Percentiles rank a stretch among this genome's conserved stretches.
These are phyloP conservation scores for Neotropicomus parvogracilis DNA, from an alignment of 1,284 basidiomycete species.

Conservation along the genomic window DNA sequence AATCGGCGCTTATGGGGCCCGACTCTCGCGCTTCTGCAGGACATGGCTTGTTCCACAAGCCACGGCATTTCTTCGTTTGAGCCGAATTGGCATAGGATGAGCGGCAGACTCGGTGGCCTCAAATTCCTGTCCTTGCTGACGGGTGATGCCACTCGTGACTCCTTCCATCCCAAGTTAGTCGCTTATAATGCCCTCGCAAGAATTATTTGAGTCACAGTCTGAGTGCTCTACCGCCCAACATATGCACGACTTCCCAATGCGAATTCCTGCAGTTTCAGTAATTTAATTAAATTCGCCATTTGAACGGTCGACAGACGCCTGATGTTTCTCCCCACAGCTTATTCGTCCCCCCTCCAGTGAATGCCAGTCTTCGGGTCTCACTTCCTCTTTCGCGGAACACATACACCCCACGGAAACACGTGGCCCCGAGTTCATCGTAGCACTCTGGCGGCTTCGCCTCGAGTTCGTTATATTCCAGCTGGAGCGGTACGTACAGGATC, in stretches of 20 bases:
- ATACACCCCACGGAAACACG: background rate
- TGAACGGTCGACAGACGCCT: background rate
- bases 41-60: conserved; percentile 6
- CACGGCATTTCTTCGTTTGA: background rate
- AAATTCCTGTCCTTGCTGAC: background rate
- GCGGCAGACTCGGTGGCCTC: conserved; percentile 1
- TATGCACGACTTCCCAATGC: background rate
- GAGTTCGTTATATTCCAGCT: conserved; percentile 20
- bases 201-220: background rate
- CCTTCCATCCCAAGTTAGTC: background rate
- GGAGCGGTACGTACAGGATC: conserved; percentile 26
- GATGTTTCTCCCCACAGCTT: background rate
- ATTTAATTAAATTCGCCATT: background rate
- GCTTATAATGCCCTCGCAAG: conserved; percentile 4
- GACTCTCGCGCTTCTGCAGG: conserved; percentile 1
- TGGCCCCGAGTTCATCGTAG: conserved; percentile 14
- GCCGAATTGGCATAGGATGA: conserved; percentile 2
- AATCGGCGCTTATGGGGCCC: background rate
- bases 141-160: no score
- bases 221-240: background rate
- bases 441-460: conserved; percentile 20
- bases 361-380: background rate
- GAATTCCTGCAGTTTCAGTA: background rate
- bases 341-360: background rate
- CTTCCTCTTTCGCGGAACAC: background rate